Evolutionary conservation across 768 basidiomycete genomes (phyloP).

Genomic region (Tylopilus vinaceipallidus): DNA sequence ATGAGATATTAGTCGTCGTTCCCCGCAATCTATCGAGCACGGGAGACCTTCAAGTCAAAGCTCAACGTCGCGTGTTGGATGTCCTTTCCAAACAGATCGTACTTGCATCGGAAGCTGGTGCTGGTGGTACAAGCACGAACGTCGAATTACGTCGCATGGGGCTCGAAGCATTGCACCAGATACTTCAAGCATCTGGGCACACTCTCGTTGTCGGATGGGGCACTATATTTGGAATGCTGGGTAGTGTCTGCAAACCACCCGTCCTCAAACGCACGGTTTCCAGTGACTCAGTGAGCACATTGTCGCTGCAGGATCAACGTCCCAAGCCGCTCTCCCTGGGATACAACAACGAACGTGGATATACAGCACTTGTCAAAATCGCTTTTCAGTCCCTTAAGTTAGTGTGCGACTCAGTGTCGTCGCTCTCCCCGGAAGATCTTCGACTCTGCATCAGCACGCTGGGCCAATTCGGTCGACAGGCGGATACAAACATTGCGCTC

Average conservation of each 20-base stretch:
- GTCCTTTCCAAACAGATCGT: conserved; percentile 82
- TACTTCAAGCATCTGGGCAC: conserved; percentile 89
- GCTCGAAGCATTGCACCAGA: conserved; percentile 83
- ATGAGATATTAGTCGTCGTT: conserved; percentile 77
- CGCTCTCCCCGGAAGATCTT: conserved; percentile 76
- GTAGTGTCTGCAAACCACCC: conserved; percentile 75
- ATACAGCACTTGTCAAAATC: conserved; percentile 78
- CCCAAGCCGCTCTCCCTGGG: conserved; percentile 52
- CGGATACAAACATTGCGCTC: conserved; percentile 93
- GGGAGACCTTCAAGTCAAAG: conserved; percentile 61
- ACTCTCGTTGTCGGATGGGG: conserved; percentile 93
- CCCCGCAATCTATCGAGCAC: conserved; percentile 65
- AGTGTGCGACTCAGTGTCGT: conserved; percentile 89
- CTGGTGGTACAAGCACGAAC: conserved; percentile 43
- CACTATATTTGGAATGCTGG: conserved; percentile 87
- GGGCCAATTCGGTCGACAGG: conserved; percentile 87
- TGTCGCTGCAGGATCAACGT: conserved; percentile 39
- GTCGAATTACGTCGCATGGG: conserved; percentile 88
- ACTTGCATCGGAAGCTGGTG: conserved; percentile 35
- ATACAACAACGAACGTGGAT: conserved; percentile 63
- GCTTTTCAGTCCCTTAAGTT: conserved; percentile 93
- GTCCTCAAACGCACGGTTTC: conserved; percentile 36
- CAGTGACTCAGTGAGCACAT: conserved; percentile 41
- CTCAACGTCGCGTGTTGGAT: conserved; percentile 82
- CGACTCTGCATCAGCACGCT: conserved; percentile 88